Conservation (phyloP, 1,139 yeast species). For the Kodamaea sp. region DNA sequence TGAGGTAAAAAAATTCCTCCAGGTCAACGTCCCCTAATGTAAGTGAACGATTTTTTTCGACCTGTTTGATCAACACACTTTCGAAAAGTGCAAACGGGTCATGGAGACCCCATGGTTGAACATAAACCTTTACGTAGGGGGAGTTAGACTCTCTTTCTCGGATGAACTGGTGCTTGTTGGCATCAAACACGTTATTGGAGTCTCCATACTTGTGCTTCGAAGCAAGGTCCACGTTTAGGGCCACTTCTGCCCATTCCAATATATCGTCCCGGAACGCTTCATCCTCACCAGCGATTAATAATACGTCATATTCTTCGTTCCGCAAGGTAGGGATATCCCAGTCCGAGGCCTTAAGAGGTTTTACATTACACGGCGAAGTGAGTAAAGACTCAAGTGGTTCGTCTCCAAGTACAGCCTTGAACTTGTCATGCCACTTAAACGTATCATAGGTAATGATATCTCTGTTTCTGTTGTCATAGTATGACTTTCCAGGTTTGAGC, state of each 20-base stretch:
- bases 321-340: slow-evolving; percentile 41
- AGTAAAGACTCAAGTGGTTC: slow-evolving; percentile 16
- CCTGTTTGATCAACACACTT: slow-evolving; percentile 13
- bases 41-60: slow-evolving; percentile 4
- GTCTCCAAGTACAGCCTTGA: slow-evolving; percentile 24
- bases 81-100: slow-evolving; percentile 40
- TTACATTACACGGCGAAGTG: slow-evolving; percentile 22
- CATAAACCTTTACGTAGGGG: slow-evolving; percentile 23
- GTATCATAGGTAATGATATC: slow-evolving; percentile 39
- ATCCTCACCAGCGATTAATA: slow-evolving; percentile 43
- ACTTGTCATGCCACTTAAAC: slow-evolving; percentile 28
- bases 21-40: slow-evolving; percentile 7
- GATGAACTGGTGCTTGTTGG: slow-evolving; percentile 19
- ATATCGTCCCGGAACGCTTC: slow-evolving; percentile 47
- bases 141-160: slow-evolving; percentile 15
- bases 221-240: slow-evolving; percentile 29
- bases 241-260: slow-evolving; percentile 36
- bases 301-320: slow-evolving; percentile 26
- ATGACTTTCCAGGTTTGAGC: slow-evolving; percentile 31
- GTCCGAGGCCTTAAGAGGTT: slow-evolving; percentile 20
- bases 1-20: slow-evolving; percentile 29
- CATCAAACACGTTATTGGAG: slow-evolving; percentile 24
- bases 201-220: slow-evolving; percentile 23
- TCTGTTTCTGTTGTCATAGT: slow-evolving; percentile 30
- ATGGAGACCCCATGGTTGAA: slow-evolving; percentile 50